Base-by-base conservation (phyloP, 495 filamentous ascomycete genomes). In the Rhypophila decipiens region DNA sequence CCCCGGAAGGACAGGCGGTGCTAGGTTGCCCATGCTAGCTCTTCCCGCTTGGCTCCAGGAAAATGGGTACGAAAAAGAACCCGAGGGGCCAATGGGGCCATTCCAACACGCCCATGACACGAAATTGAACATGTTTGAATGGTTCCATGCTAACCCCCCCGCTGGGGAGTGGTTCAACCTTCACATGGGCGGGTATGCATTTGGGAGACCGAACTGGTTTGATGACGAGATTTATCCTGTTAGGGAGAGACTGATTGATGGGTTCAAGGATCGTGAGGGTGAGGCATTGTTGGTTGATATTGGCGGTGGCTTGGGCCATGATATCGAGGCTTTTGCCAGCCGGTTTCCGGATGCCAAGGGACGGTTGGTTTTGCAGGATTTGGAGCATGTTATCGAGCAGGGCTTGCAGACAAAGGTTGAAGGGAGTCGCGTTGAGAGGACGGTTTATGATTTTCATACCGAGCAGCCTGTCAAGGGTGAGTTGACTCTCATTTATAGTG, bases 151-250 rank as follows among this genome's bases (percentile, higher is more conserved):
- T 21, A 47, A 49, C 24, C 60, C 57, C 1, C 53, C 46, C 20
- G 50, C 47, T 11, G 42, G 51, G 20, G 55, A 67, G 13, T n/a
- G 13, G 10, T 78, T 82, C 64, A 77, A 69, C 53, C 59, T 69
- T 44, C 69, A 73, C 52, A 78, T 79, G 75, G 60, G 62, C 5
- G 76, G 60, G 15, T 78, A 74, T 55, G 58, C 60, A 31, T 63
- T 69, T 2, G 77, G 75, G 0, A 65, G 70, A 3, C 66, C 75
- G 8, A 68, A 64, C 21, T 80, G 75, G 77, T 69, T 77, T 53
- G 74, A 79, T 46, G 37, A 49, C 0, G 67, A 66, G 7, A 74
- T 75, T 55, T 79, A 73, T 49, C 71, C 76, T 2, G 67, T 78
- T 0, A 40, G 54, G 21, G 67, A 73, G 19, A 59, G 52, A 1